These are phyloP conservation scores for Spergularia azorica DNA, from an alignment of 179 eudicot genomes.

Conservation along the genomic window DNA sequence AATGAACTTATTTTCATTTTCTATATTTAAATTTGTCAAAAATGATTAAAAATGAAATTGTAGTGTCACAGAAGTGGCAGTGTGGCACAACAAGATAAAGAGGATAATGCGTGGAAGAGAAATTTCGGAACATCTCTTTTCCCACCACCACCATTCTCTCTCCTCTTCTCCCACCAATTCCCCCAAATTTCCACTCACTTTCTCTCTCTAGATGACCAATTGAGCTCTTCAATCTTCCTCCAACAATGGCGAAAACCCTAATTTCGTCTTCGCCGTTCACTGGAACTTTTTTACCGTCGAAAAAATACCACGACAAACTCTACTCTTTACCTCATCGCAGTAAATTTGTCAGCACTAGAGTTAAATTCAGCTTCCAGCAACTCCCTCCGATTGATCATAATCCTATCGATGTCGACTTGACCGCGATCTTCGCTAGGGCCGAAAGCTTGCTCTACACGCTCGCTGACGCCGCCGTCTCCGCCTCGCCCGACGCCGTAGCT, in stretches of 20 bases:
- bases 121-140: neutral
- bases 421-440: conserved; percentile 43
- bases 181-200: neutral
- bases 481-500: conserved; percentile 33
- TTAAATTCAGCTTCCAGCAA: conserved; percentile 60
- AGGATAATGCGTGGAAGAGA: conserved; percentile 27
- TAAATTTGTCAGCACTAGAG: conserved; percentile 45
- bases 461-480: conserved; percentile 83
- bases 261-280: conserved; percentile 68
- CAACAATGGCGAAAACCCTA: conserved; percentile 67
- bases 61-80: too few species aligned
- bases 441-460: conserved; percentile 75
- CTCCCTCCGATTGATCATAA: conserved; percentile 49
- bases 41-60: too few species aligned
- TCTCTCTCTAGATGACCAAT: conserved; percentile 19
- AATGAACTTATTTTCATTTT: too few species aligned
- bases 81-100: conserved; percentile 8
- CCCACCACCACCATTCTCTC: conserved; percentile 10
- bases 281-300: conserved; percentile 53
- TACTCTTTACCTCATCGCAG: conserved; percentile 32
- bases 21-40: too few species aligned
- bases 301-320: conserved; percentile 34
- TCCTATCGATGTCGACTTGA: conserved; percentile 47
- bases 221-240: neutral
- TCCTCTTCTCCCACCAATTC: neutral